Evolutionary conservation across 768 basidiomycete genomes (phyloP).

Genomic region (Psilocybe sp.): DNA sequence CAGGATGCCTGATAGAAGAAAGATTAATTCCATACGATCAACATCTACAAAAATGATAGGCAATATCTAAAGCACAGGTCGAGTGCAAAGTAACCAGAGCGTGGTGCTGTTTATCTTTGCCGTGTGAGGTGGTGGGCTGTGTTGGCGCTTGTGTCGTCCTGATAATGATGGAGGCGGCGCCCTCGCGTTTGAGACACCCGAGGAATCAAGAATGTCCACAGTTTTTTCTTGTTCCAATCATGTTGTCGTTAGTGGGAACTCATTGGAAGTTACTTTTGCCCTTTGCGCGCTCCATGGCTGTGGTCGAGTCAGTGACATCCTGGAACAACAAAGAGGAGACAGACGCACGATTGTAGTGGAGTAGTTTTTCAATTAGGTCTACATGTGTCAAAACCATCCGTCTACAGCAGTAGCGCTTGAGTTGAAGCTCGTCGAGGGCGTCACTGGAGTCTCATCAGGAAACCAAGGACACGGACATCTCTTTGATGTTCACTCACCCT

Average conservation of each 20-base stretch:
- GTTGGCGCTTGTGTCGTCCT: too few relatives aligned
- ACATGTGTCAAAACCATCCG: conserved; percentile 98
- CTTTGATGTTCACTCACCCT: conserved; percentile 56
- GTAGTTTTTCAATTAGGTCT: conserved; percentile 93
- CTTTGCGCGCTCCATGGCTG: conserved; percentile 51
- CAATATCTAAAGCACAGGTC: neutral
- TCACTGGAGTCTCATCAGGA: conserved; percentile 48
- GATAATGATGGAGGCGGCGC: too few relatives aligned
- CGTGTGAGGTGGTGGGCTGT: too few relatives aligned
- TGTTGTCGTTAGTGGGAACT: neutral
- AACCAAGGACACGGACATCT: neutral
- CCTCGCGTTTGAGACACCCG: neutral
- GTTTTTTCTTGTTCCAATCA: neutral
- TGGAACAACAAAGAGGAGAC: neutral
- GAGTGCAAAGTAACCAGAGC: too few relatives aligned
- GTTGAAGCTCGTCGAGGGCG: conserved; percentile 82
- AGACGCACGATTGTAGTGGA: conserved; percentile 90
- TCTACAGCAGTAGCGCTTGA: conserved; percentile 94
- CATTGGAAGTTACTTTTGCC: conserved; percentile 31
- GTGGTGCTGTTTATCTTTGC: too few relatives aligned
- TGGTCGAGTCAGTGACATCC: neutral
- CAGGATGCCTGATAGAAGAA: neutral
- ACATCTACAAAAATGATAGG: neutral
- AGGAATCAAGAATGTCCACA: neutral
- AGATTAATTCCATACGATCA: neutral